Base-by-base conservation (phyloP, 2,329 filamentous ascomycete genomes). In the Blastomyces gilchristii region DNA sequence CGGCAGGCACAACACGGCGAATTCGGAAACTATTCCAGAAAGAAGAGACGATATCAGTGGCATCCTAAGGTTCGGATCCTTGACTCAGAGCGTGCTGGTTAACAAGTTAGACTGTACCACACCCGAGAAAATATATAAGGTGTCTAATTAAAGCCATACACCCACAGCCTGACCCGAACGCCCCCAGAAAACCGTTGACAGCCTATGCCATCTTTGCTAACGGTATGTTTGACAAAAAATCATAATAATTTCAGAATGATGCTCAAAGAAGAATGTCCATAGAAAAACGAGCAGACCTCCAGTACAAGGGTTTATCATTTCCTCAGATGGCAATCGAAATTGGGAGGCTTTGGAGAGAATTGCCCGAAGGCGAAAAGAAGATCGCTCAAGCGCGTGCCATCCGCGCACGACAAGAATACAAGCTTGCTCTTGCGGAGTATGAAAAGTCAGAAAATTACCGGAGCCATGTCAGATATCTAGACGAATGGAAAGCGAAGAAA, bases 251-350 rank as follows among this genome's bases (percentile, higher is more conserved):
- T 8, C 14, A 2, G 14, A 34, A 39, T 18, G 22, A 49, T 4
- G 57, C 57, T 59, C 18, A 49, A 59, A 37, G 8, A 3, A 12
- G 8, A 34, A 34, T 39, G n/a, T 6, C n/a, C 47, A 61, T 61
- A 63, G 62, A 63, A 58, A 63, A 63, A 45, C 58, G 62, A 16
- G 41, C 52, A 50, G 59, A 63, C 25, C 58, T 63, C n/a, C 52
- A 58, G 54, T 57, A 61, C 53, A 54, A 47, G 8, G 62, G 43
- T 31, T 59, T 63, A 28, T 61, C 62, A 16, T 63, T 63, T 31
- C 58, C 62, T 14, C 59, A 63, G n/a, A 63, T 63, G 62, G 62
- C 62, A 28, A 63, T 63, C 25, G 62, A 63, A 34, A 63, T 63
- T 12, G 62, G 62, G 12, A 63, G 43, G 22, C 45, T 63, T 6